Conservation (phyloP, 768 basidiomycete species). For the Leucocoprinus leucothites region DNA sequence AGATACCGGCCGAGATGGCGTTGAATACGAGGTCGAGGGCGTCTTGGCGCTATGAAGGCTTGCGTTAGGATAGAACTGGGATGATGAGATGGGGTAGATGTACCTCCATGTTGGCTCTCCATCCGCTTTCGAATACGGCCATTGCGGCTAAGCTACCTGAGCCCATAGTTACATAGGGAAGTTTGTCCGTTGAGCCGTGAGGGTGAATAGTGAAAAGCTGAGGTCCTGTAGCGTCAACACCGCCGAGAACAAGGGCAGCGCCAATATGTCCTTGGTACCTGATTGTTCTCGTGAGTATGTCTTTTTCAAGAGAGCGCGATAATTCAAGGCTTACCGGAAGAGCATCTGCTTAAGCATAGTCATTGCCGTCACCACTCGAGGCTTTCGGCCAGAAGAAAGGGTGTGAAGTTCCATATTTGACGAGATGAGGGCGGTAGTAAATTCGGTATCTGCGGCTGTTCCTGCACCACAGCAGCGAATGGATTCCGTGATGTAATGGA, state of each 20-base stretch:
- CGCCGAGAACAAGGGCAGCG: slow-evolving; percentile 93
- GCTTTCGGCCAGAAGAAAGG: slow-evolving; percentile 86
- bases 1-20: slow-evolving; percentile 94
- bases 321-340: slow-evolving; percentile 59
- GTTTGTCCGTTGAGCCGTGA: slow-evolving; percentile 97
- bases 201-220: slow-evolving; percentile 96
- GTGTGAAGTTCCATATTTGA: slow-evolving; percentile 95
- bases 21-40: slow-evolving; percentile 81
- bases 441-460: slow-evolving; percentile 98
- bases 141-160: slow-evolving; percentile 95
- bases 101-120: slow-evolving; percentile 82
- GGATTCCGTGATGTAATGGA: slow-evolving; percentile 93
- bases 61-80: neutral
- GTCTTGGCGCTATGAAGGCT: slow-evolving; percentile 56
- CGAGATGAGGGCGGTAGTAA: slow-evolving; percentile 90
- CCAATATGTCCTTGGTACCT: slow-evolving; percentile 95
- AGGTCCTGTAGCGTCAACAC: slow-evolving; percentile 91
- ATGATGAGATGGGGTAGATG: slow-evolving; percentile 18
- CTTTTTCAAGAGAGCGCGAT: neutral
- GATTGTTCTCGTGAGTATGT: neutral
- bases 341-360: slow-evolving; percentile 98
- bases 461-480: slow-evolving; percentile 99
- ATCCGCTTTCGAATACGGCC: slow-evolving; percentile 92
- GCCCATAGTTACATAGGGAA: slow-evolving; percentile 99
- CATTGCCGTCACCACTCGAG: slow-evolving; percentile 96